A percentile compares a stretch with the other conserved stretches of the same genome.
These are phyloP conservation scores for Rosa hybrid DNA, from an alignment of 331 rosid genomes.

Conservation along the genomic window DNA sequence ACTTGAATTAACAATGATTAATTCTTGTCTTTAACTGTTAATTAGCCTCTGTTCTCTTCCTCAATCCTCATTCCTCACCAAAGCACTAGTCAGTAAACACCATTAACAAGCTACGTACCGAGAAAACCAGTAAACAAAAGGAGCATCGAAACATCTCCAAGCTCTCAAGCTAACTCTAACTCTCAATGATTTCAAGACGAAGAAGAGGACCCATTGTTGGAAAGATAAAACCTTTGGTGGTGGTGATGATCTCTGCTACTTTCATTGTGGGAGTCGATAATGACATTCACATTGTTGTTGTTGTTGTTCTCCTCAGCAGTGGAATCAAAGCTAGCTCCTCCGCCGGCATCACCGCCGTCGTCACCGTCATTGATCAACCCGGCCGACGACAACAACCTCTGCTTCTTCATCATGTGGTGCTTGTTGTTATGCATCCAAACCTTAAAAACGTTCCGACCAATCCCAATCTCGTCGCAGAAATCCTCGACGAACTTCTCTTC, in stretches of 20 bases:
- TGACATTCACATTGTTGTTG: slow-evolving; percentile 16
- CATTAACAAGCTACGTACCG: not conserved
- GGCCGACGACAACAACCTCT: slow-evolving; percentile 14
- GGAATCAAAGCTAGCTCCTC: slow-evolving; percentile 17
- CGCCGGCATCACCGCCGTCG: not conserved
- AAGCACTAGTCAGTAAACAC: slow-evolving; percentile 13
- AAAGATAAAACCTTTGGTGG: slow-evolving; percentile 37
- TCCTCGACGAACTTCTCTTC: slow-evolving; percentile 56
- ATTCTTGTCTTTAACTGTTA: slow-evolving; percentile 9
- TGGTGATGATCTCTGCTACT: slow-evolving; percentile 17
- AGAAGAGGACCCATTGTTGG: slow-evolving; percentile 46
- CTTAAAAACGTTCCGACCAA: slow-evolving; percentile 62
- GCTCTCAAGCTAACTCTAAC: not conserved
- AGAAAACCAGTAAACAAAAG: not conserved
- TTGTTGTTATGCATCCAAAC: slow-evolving; percentile 97
- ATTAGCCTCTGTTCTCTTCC: slow-evolving; percentile 6
- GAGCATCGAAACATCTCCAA: not conserved
- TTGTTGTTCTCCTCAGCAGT: not conserved
- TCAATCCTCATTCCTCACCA: not conserved
- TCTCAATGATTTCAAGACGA: slow-evolving; percentile 31
- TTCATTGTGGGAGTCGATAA: slow-evolving; percentile 25
- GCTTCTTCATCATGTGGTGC: slow-evolving; percentile 37
- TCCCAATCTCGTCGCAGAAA: slow-evolving; percentile 62
- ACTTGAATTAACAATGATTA: not conserved
- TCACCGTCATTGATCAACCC: not conserved